Percentiles rank a stretch among this genome's conserved stretches.
Conservation (phyloP, 202 grass and related monocot genomes). For the Cymbopogon flexuosus region DNA sequence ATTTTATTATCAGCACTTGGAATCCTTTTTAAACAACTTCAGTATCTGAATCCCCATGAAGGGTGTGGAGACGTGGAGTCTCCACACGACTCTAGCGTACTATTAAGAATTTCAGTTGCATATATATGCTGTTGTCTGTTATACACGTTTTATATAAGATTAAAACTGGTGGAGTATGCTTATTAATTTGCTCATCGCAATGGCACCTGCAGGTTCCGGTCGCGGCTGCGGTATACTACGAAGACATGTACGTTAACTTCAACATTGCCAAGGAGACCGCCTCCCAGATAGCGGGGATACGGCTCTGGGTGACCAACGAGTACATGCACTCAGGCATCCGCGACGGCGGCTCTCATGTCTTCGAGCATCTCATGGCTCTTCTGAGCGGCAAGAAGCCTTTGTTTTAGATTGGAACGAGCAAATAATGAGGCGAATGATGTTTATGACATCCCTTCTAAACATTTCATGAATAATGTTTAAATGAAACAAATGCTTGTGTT, state of each 20-base stretch:
- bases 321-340: constrained; percentile 88
- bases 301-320: constrained; percentile 90
- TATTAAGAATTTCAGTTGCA: neutral
- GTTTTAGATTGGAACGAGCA: constrained; percentile 35
- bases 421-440: neutral
- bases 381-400: constrained; percentile 72
- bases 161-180: neutral
- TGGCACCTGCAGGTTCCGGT: constrained; percentile 61
- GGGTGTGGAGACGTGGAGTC: neutral
- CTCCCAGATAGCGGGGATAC: constrained; percentile 71
- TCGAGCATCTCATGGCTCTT: constrained; percentile 69
- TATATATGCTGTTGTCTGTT: neutral
- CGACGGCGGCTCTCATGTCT: constrained; percentile 58
- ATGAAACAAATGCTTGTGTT: neutral
- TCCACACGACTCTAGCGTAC: neutral
- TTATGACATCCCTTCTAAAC: neutral
- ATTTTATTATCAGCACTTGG: neutral
- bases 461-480: neutral
- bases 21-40: neutral
- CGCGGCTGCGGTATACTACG: constrained; percentile 78
- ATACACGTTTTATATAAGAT: neutral
- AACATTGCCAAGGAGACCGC: constrained; percentile 80
- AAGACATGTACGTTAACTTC: constrained; percentile 99
- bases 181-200: neutral
- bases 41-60: neutral